These are phyloP conservation scores for Blastomyces percursus DNA, from an alignment of 2,329 filamentous ascomycete genomes.

Conservation along the genomic window DNA sequence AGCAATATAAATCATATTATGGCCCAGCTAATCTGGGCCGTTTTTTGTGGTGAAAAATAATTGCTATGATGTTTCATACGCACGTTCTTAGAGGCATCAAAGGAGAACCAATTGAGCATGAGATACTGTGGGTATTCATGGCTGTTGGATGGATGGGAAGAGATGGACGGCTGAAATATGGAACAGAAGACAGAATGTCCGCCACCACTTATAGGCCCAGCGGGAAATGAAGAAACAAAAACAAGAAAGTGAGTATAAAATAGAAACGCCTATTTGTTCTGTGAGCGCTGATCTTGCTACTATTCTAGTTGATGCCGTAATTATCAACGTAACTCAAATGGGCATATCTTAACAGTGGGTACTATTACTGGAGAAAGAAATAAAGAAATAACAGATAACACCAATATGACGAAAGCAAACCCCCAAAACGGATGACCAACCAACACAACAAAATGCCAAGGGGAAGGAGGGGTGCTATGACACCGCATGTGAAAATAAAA, in stretches of 20 bases:
- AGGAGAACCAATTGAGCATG: not conserved
- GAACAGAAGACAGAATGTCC: not conserved
- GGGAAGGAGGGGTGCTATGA: conserved; percentile 17
- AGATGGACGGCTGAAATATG: not conserved
- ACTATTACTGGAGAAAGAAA: not conserved
- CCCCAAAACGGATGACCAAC: not conserved
- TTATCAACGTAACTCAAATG: not conserved
- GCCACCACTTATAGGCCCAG: not conserved
- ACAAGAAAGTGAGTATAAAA: not conserved
- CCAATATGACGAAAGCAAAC: not conserved
- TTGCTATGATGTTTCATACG: too few relatives aligned
- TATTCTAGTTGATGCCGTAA: not conserved
- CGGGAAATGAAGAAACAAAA: not conserved
- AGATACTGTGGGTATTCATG: not conserved
- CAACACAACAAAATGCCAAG: not conserved
- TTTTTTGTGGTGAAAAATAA: too few relatives aligned
- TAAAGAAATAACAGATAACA: not conserved
- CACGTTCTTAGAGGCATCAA: too few relatives aligned
- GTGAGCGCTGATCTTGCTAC: not conserved
- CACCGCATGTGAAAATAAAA: conserved; percentile 40
- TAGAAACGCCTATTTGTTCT: not conserved
- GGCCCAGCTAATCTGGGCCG: not conserved
- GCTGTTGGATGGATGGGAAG: not conserved
- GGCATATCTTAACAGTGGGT: not conserved
- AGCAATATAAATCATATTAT: not conserved